phyloP scores from a whole-genome alignment of 345 rosid genomes.

The Melaleuca alternifolia region DNA sequence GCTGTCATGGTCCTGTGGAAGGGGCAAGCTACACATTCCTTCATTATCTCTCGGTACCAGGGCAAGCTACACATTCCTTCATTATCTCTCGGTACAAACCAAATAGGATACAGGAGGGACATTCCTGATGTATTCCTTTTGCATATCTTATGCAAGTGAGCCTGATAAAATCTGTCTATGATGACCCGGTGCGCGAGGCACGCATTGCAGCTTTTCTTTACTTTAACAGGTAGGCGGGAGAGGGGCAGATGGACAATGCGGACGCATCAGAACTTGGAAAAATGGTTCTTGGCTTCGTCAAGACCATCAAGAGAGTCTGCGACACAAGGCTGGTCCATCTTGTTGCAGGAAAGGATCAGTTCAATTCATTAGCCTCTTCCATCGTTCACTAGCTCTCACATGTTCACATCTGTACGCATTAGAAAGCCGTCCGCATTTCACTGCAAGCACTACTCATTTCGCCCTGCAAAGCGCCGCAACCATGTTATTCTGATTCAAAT shows the following conservation, averaged over 20 bases:
- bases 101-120: background rate
- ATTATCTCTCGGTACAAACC: background rate
- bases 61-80: background rate
- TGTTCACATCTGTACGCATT: background rate
- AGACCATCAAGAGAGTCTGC: background rate
- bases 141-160: background rate
- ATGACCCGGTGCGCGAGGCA: background rate
- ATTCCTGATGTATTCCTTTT: background rate
- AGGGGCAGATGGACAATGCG: background rate
- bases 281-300: background rate
- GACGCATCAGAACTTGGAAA: background rate
- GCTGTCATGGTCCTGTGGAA: background rate
- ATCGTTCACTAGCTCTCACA: background rate
- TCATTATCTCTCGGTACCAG: background rate
- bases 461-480: background rate
- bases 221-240: background rate
- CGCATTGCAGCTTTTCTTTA: background rate
- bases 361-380: background rate
- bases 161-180: background rate
- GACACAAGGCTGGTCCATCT: background rate
- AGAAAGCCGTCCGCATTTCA: background rate
- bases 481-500: background rate
- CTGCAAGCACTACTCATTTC: background rate
- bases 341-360: background rate
- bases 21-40: background rate